Conservation (phyloP, 176 grass and related monocot genomes). For the Areca catechu region DNA sequence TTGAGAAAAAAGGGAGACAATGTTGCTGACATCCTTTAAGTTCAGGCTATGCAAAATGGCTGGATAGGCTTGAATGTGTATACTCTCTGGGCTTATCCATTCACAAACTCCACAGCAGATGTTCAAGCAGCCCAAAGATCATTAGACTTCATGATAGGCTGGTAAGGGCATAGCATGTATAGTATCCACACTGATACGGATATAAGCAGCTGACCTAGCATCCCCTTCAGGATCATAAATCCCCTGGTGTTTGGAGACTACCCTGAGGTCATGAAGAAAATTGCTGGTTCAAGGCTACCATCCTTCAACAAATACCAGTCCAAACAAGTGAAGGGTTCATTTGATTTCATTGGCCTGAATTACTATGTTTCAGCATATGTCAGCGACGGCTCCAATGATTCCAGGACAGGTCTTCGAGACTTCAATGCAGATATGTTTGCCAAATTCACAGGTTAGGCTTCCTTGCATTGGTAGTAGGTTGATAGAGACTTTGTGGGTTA, state of each 20-base stretch:
- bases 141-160: slow-evolving; percentile 51
- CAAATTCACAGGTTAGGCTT: neutral
- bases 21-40: neutral
- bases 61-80: slow-evolving; percentile 58
- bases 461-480: too few species aligned
- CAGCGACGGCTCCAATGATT: neutral
- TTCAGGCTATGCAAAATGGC: slow-evolving; percentile 54
- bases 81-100: slow-evolving; percentile 64
- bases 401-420: neutral
- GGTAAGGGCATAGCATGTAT: slow-evolving; percentile 18
- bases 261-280: slow-evolving; percentile 62
- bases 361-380: neutral
- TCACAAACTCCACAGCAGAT: slow-evolving; percentile 28
- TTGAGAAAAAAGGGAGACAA: too few species aligned
- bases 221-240: slow-evolving; percentile 32
- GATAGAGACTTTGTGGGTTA: too few species aligned
- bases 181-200: too few species aligned
- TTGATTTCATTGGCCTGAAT: slow-evolving; percentile 75
- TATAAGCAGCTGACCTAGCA: too few species aligned
- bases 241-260: slow-evolving; percentile 79
- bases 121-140: slow-evolving; percentile 41
- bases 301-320: slow-evolving; percentile 51
- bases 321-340: slow-evolving; percentile 40
- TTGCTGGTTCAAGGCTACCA: slow-evolving; percentile 39
- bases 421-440: neutral